phyloP scores from a whole-genome alignment of 176 grass and related monocot species.

The Phoenix dactylifera region DNA sequence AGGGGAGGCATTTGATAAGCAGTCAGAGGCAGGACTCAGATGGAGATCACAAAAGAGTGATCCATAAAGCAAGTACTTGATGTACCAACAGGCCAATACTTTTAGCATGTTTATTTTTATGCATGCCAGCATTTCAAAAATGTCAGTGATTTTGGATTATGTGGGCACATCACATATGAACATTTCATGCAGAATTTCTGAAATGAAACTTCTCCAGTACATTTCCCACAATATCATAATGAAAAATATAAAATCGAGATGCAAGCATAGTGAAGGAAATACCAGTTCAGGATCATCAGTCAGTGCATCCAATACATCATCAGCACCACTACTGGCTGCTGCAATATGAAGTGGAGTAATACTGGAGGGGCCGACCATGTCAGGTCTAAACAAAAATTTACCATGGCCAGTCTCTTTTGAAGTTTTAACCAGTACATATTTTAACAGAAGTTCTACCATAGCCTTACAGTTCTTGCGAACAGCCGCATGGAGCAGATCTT shows the following conservation, averaged over 20 bases:
- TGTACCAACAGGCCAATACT: too few species aligned
- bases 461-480: conserved; percentile 47
- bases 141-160: too few species aligned
- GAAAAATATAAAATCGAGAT: conserved; percentile 6
- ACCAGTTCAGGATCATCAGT: conserved; percentile 71
- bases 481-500: conserved; percentile 29
- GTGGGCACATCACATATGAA: too few species aligned
- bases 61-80: too few species aligned
- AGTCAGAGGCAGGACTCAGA: too few species aligned
- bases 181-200: too few species aligned
- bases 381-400: conserved; percentile 52
- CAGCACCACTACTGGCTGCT: conserved; percentile 36
- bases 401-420: neutral
- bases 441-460: conserved; percentile 49
- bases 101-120: too few species aligned
- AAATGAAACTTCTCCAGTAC: too few species aligned
- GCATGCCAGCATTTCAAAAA: too few species aligned
- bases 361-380: conserved; percentile 28
- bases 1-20: too few species aligned
- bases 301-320: conserved; percentile 58
- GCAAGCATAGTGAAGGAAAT: conserved; percentile 11
- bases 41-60: too few species aligned
- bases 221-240: conserved; percentile 1
- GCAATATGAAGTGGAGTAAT: conserved; percentile 72
- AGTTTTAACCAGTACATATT: conserved; percentile 28